A percentile compares a stretch with the other conserved stretches of the same genome.
Evolutionary conservation across 2,329 filamentous ascomycete genomes (phyloP).

Genomic region (Exophiala calicioides): DNA sequence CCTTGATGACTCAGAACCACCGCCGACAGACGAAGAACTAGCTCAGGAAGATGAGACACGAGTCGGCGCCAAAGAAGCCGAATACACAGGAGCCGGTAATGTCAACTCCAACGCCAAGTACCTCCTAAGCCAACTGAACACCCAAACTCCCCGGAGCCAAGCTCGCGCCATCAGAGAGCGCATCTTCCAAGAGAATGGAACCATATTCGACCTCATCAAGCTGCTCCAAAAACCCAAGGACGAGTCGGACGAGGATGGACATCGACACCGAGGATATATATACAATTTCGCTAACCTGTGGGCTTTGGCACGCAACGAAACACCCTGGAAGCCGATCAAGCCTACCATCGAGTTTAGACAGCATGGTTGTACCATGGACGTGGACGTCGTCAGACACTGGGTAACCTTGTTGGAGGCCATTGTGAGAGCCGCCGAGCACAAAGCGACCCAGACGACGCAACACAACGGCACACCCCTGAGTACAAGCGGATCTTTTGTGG

Average conservation of each 20-base stretch:
- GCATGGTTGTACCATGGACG: slow-evolving; percentile 24
- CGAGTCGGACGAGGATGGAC: not conserved
- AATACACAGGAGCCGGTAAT: slow-evolving; percentile 22
- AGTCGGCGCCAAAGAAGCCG: slow-evolving; percentile 17
- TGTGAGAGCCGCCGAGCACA: slow-evolving; percentile 18
- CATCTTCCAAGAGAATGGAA: slow-evolving; percentile 17
- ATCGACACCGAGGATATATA: slow-evolving; percentile 20
- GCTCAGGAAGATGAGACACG: slow-evolving; percentile 14
- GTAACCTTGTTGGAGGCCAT: slow-evolving; percentile 25
- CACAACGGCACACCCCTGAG: not conserved
- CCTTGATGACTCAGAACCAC: slow-evolving; percentile 1
- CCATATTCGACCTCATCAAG: slow-evolving; percentile 15
- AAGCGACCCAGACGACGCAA: slow-evolving; percentile 12
- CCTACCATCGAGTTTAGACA: slow-evolving; percentile 30
- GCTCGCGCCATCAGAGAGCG: slow-evolving; percentile 5
- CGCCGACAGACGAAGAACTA: slow-evolving; percentile 16
- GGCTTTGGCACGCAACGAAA: slow-evolving; percentile 14
- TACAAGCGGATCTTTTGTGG: slow-evolving; percentile 8
- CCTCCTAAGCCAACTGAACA: slow-evolving; percentile 1
- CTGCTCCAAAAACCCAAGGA: slow-evolving; percentile 12
- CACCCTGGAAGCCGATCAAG: slow-evolving; percentile 19
- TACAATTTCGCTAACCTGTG: slow-evolving; percentile 26
- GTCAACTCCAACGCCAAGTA: slow-evolving; percentile 21
- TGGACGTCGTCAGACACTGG: slow-evolving; percentile 20
- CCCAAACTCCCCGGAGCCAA: not conserved